Evolutionary conservation across 1,284 basidiomycete species (phyloP), one percentile per base, ranked within the genome.

Genomic region (Ustilago crameri): DNA sequence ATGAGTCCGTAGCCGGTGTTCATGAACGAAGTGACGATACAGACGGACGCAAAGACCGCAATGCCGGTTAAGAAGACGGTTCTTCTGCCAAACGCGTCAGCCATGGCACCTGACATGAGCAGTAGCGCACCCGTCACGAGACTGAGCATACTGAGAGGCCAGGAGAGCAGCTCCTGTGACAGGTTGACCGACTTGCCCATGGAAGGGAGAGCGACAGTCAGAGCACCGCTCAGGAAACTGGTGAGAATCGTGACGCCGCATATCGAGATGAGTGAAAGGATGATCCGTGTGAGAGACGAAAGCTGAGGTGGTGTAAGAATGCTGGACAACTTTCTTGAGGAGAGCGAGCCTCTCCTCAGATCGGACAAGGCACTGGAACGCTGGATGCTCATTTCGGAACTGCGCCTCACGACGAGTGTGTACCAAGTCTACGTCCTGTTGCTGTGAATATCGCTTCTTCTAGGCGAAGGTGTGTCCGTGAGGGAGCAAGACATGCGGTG

Each of bases 61-160:
- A 83, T 81, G 22, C 84, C 84, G 26, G 51, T 34, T 35, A 83
- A 55, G 71, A 91, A 92, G 0, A 86, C 84, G 15, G 69, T 53
- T 22, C 83, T 78, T 22, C 84, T 82, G 2, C 85, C 85, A 18
- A 85, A 68, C 32, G 85, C 84, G 49, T 86, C 85, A 2, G 85
- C 85, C 48, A 86, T 60, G 3, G 84, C 81, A 3, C 86, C 86
- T 17, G 82, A 60, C n/a, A 84, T 77, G 79, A 77, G 84, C 76
- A 53, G 83, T 76, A 58, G 86, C 64, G 91, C 92, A 17, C 90
- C 91, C 3, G 86, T 86, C 61, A 85, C 85, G 34, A 88, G 82
- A 0, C 87, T 81, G 75, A 87, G 88, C 3, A 88, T 87, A 5
- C 87, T 87, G 9, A 88, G 80, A 3, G 91, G 84, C 91, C 91